These are phyloP conservation scores for Fraxinus greggii DNA, from an alignment of 305 asterid species.

Conservation along the genomic window DNA sequence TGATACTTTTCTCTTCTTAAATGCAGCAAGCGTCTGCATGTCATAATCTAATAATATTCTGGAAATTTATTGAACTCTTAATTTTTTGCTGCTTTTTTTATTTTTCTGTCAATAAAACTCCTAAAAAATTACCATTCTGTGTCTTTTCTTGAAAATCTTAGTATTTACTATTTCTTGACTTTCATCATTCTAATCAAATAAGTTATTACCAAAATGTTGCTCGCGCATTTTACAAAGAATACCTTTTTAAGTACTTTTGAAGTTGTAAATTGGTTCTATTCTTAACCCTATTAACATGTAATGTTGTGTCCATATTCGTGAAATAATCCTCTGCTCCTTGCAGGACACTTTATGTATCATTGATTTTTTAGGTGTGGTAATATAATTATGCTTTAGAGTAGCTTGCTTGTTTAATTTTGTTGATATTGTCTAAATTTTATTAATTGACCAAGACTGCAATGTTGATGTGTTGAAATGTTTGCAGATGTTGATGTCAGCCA, in stretches of 20 bases:
- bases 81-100: slow-evolving; percentile 17
- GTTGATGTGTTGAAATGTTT: slow-evolving; percentile 29
- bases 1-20: slow-evolving; percentile 15
- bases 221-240: neutral
- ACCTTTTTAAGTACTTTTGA: neutral
- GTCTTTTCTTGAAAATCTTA: neutral
- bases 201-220: neutral
- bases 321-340: neutral
- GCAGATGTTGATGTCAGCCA: slow-evolving; percentile 69
- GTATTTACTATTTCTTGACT: slow-evolving; percentile 9
- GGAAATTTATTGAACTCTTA: neutral
- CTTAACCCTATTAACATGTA: neutral
- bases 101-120: neutral
- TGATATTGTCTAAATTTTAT: slow-evolving; percentile 11
- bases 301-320: neutral
- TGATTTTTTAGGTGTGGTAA: neutral
- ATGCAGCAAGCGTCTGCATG: neutral
- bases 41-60: slow-evolving; percentile 19
- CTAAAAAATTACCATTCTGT: neutral
- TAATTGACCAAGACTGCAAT: slow-evolving; percentile 19
- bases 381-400: neutral
- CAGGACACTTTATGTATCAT: neutral
- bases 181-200: slow-evolving; percentile 16
- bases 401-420: neutral
- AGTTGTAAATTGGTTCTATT: neutral